Percentiles rank a stretch among this genome's conserved stretches.
These are phyloP conservation scores for Davidsoniella virescens DNA, from an alignment of 2,329 filamentous ascomycete genomes.

Conservation along the genomic window DNA sequence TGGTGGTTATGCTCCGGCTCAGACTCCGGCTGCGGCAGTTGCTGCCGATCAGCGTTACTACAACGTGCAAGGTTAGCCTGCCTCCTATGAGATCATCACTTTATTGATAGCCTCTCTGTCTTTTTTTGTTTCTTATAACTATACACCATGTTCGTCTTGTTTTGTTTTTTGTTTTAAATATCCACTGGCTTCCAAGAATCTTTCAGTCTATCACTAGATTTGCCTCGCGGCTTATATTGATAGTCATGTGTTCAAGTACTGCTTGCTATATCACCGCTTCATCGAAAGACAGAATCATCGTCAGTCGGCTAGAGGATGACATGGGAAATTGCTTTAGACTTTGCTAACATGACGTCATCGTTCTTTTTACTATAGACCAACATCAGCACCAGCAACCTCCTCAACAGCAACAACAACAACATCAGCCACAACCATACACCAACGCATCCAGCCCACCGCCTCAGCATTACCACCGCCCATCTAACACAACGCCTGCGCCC, in stretches of 20 bases:
- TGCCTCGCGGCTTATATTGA: too few relatives aligned
- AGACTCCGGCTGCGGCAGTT: conserved; percentile 7
- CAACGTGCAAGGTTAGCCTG: conserved; percentile 8
- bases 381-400: not conserved
- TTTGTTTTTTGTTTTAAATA: not conserved
- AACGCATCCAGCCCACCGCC: conserved; percentile 27
- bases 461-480: conserved; percentile 39
- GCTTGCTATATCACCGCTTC: too few relatives aligned
- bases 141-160: not conserved
- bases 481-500: conserved; percentile 34
- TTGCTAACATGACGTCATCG: conserved; percentile 1
- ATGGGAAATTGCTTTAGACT: too few relatives aligned
- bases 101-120: not conserved
- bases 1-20: conserved; percentile 5
- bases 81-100: not conserved
- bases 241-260: too few relatives aligned
- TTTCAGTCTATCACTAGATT: too few relatives aligned
- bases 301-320: too few relatives aligned
- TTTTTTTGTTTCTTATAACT: conserved; percentile 15
- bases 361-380: not conserved
- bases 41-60: conserved; percentile 13
- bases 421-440: conserved; percentile 15
- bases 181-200: too few relatives aligned
- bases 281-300: too few relatives aligned
- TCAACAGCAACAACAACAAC: conserved; percentile 26